phyloP scores from a whole-genome alignment of 192 early-diverging fungal genomes.

The Podila epigama region DNA sequence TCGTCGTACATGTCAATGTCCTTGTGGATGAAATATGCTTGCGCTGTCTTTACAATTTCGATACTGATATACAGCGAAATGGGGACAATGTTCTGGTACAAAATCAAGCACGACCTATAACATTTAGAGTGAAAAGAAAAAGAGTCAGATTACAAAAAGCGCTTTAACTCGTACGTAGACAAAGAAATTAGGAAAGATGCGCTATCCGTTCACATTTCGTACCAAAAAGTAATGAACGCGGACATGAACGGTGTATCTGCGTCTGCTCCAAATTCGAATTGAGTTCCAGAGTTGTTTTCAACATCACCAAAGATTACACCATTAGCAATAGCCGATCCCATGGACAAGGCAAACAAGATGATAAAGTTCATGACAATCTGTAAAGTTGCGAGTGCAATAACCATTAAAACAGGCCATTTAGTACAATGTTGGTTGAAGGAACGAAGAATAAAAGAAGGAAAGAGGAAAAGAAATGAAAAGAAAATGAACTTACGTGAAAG shows the following conservation, averaged over 20 bases:
- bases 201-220: not conserved
- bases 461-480: no score
- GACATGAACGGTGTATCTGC: constrained; percentile 59
- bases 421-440: no score
- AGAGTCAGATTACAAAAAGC: not conserved
- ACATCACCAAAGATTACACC: constrained; percentile 67
- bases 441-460: not conserved
- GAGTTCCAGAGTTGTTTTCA: constrained; percentile 54
- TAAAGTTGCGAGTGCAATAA: not conserved
- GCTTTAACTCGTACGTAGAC: no score
- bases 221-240: constrained; percentile 80
- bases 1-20: constrained; percentile 93
- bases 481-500: constrained; percentile 67
- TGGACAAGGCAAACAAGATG: constrained; percentile 75
- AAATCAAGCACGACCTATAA: constrained; percentile 82
- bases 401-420: not conserved
- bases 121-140: not conserved
- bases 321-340: constrained; percentile 71
- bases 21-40: constrained; percentile 91
- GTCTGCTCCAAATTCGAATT: constrained; percentile 60
- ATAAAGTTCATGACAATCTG: constrained; percentile 83
- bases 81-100: constrained; percentile 96
- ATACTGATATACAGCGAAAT: constrained; percentile 95
- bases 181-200: not conserved
- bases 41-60: constrained; percentile 90